phyloP scores from a whole-genome alignment of 2,329 filamentous ascomycete species.

The Penicillium sp. region DNA sequence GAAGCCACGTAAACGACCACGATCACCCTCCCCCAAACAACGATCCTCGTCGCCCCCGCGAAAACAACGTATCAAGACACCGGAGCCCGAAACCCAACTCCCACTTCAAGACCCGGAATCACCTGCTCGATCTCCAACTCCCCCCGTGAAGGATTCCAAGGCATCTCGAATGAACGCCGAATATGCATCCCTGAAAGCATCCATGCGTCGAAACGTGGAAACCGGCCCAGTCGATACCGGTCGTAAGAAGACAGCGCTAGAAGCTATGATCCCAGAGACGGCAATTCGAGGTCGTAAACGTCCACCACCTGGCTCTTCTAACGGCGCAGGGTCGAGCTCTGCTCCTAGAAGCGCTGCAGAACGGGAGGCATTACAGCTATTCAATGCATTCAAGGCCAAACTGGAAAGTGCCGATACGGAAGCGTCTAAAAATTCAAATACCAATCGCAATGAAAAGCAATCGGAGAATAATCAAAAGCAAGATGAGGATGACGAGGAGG shows the following conservation, averaged over 20 bases:
- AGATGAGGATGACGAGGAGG: constrained; percentile 62
- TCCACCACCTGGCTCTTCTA: constrained; percentile 40
- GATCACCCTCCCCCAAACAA: constrained; percentile 38
- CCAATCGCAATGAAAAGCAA: constrained; percentile 16
- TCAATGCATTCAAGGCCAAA: constrained; percentile 79
- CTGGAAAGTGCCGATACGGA: constrained; percentile 58
- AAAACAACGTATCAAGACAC: constrained; percentile 41
- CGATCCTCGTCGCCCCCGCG: constrained; percentile 30
- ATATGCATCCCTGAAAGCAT: constrained; percentile 51
- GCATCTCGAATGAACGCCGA: constrained; percentile 50
- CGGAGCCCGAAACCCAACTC: constrained; percentile 49
- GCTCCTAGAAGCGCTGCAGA: constrained; percentile 60
- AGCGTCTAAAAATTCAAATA: constrained; percentile 33
- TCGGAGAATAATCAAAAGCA: constrained; percentile 16
- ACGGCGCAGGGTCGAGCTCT: constrained; percentile 57
- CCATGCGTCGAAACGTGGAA: constrained; percentile 50
- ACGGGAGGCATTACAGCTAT: constrained; percentile 67
- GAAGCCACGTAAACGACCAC: constrained; percentile 35
- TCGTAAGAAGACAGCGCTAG: constrained; percentile 51
- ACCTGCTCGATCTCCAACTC: constrained; percentile 40
- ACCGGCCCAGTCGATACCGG: constrained; percentile 36
- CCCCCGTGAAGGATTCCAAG: constrained; percentile 38
- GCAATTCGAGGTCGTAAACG: constrained; percentile 52
- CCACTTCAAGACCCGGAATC: constrained; percentile 51
- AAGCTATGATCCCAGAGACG: constrained; percentile 53